phyloP scores from a whole-genome alignment of 345 rosid genomes.

The Noccaea caerulescens region DNA sequence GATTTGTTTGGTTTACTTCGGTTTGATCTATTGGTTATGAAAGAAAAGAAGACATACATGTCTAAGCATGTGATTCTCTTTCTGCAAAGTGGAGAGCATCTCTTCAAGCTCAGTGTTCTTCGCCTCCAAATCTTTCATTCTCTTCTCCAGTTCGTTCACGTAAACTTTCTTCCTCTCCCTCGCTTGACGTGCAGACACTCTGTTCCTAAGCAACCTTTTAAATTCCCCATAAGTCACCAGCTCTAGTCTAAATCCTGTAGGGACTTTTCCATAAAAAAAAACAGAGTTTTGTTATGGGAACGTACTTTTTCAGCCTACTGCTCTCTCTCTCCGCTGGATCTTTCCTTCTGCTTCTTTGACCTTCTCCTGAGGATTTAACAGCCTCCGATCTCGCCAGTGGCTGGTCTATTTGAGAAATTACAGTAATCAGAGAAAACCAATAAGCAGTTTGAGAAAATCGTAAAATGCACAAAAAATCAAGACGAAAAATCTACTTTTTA shows the following conservation, averaged over 20 bases:
- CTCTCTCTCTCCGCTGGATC: neutral
- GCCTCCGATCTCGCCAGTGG: neutral
- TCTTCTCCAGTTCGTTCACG: neutral
- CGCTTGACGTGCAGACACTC: neutral
- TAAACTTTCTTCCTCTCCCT: neutral
- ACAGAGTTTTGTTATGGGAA: neutral
- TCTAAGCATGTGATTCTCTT: conserved; percentile 1
- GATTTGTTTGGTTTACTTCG: too few relatives aligned
- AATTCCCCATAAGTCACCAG: neutral
- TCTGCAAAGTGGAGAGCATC: neutral
- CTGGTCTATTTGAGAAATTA: neutral
- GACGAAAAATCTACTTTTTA: too few relatives aligned
- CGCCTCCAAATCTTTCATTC: neutral
- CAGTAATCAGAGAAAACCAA: neutral
- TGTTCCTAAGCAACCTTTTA: neutral
- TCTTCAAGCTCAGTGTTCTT: neutral
- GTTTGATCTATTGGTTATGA: too few relatives aligned
- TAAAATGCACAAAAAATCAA: neutral
- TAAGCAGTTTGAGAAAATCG: neutral
- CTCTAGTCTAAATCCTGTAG: neutral
- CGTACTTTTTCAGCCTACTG: neutral
- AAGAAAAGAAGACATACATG: neutral
- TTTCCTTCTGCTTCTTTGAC: neutral
- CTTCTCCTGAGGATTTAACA: neutral
- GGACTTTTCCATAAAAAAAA: neutral